Conservation (phyloP, 768 basidiomycete species). For the Mycena crocata region DNA sequence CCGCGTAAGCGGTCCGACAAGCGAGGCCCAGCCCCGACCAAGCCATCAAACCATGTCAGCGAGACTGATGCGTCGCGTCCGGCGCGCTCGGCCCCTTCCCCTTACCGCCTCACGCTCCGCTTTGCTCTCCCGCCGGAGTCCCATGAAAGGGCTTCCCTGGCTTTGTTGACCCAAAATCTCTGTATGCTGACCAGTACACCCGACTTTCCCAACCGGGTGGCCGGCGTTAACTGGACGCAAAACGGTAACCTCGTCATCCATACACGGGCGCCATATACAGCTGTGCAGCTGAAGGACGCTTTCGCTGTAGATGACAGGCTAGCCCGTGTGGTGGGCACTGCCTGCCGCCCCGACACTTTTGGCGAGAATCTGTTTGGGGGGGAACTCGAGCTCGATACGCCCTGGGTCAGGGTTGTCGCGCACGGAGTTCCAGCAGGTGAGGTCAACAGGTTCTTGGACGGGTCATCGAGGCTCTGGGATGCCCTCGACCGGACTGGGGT, state of each 20-base stretch:
- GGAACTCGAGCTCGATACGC: background rate
- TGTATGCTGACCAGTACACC: too few species aligned
- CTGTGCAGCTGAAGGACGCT: background rate
- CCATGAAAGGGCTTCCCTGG: too few species aligned
- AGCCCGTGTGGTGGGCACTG: background rate
- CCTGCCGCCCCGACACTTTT: background rate
- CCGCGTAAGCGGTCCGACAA: too few species aligned
- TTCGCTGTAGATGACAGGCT: background rate
- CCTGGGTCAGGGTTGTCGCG: background rate
- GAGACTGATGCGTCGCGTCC: too few species aligned
- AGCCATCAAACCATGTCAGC: too few species aligned
- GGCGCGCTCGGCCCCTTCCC: too few species aligned
- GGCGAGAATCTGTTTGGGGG: too few species aligned
- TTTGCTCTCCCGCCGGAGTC: too few species aligned
- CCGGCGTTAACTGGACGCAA: background rate
- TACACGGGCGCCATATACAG: background rate
- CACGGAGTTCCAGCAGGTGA: background rate
- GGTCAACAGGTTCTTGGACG: background rate
- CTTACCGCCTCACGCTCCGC: too few species aligned
- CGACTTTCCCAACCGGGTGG: too few species aligned
- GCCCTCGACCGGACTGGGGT: background rate
- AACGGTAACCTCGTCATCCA: conserved; percentile 1
- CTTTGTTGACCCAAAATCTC: too few species aligned
- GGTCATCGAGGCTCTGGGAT: background rate
- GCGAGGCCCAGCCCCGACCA: too few species aligned